Percentiles rank a stretch among this genome's conserved stretches.
Conservation (phyloP, 768 basidiomycete genomes). For the Crucibulum laeve region DNA sequence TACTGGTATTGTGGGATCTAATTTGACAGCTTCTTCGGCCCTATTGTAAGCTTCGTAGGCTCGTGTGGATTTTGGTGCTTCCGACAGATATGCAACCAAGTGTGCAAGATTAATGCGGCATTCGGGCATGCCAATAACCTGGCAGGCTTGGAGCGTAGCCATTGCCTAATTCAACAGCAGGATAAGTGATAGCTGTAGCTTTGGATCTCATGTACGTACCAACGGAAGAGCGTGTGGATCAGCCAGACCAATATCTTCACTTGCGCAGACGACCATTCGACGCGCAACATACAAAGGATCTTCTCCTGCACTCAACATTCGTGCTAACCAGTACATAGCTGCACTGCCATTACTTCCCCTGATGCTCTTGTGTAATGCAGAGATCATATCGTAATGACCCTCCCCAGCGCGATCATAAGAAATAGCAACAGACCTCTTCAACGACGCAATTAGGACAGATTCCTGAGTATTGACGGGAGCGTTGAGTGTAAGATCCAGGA, state of each 20-base stretch:
- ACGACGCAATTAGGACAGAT: slow-evolving; percentile 43
- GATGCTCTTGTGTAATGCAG: slow-evolving; percentile 79
- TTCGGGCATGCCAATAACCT: slow-evolving; percentile 76
- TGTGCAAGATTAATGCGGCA: slow-evolving; percentile 78
- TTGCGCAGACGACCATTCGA: slow-evolving; percentile 74
- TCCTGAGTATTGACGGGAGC: slow-evolving; percentile 37
- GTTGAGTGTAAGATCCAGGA: slow-evolving; percentile 65
- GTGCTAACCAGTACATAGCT: slow-evolving; percentile 85
- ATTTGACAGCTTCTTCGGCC: slow-evolving; percentile 59
- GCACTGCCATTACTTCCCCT: slow-evolving; percentile 74
- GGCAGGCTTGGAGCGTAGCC: slow-evolving; percentile 60
- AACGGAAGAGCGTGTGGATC: slow-evolving; percentile 74
- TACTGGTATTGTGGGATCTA: slow-evolving; percentile 50
- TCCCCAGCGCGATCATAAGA: slow-evolving; percentile 79
- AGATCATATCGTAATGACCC: slow-evolving; percentile 76
- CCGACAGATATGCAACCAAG: slow-evolving; percentile 72
- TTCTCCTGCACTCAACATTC: slow-evolving; percentile 78
- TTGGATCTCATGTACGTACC: slow-evolving; percentile 30
- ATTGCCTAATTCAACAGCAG: slow-evolving; percentile 41
- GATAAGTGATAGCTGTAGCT: background rate
- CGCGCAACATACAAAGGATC: slow-evolving; percentile 76
- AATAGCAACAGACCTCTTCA: slow-evolving; percentile 60
- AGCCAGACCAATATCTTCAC: slow-evolving; percentile 83
- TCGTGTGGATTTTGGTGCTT: slow-evolving; percentile 79
- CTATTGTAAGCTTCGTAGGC: slow-evolving; percentile 73